phyloP scores from a whole-genome alignment of 2,329 filamentous ascomycete species.

The Alternaria novae-zelandiae region DNA sequence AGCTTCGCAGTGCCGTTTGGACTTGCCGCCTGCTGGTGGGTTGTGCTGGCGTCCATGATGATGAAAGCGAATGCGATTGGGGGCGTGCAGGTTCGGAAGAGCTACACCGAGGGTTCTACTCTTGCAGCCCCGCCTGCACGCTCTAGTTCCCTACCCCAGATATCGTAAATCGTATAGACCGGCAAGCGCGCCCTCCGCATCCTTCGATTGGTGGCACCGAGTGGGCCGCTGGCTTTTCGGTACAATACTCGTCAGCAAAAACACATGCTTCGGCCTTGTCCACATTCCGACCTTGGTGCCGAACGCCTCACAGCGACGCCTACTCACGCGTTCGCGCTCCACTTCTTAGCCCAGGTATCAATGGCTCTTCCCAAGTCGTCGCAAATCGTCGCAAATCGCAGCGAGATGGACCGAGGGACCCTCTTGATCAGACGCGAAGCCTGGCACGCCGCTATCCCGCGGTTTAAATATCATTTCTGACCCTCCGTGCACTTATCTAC shows the following conservation, averaged over 20 bases:
- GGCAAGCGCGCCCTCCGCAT: conserved; percentile 4
- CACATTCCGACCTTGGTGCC: conserved; percentile 1
- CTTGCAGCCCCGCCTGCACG: conserved; percentile 24
- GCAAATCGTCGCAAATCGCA: conserved; percentile 31
- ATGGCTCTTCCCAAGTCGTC: conserved; percentile 23
- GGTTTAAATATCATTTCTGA: conserved; percentile 28
- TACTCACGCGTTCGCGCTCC: conserved; percentile 22
- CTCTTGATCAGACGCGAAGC: conserved; percentile 9
- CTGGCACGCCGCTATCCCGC: conserved; percentile 18
- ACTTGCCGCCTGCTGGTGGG: conserved; percentile 37
- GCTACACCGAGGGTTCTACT: conserved; percentile 24
- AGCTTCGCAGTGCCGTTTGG: conserved; percentile 40
- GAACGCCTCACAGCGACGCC: conserved; percentile 13
- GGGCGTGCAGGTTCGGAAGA: conserved; percentile 29
- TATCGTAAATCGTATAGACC: conserved; percentile 22
- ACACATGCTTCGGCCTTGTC: conserved; percentile 1
- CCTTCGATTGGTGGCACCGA: conserved; percentile 22
- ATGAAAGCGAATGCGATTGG: conserved; percentile 27
- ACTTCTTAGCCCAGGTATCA: conserved; percentile 19
- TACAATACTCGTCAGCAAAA: conserved; percentile 11
- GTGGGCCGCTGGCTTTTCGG: conserved; percentile 6
- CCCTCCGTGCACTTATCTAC: conserved; percentile 13
- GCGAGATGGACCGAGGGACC: conserved; percentile 41
- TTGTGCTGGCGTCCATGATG: conserved; percentile 40
- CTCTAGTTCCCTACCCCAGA: conserved; percentile 25